phyloP scores from a whole-genome alignment of 1,284 basidiomycete species.

The Gymnopus androsaceus region DNA sequence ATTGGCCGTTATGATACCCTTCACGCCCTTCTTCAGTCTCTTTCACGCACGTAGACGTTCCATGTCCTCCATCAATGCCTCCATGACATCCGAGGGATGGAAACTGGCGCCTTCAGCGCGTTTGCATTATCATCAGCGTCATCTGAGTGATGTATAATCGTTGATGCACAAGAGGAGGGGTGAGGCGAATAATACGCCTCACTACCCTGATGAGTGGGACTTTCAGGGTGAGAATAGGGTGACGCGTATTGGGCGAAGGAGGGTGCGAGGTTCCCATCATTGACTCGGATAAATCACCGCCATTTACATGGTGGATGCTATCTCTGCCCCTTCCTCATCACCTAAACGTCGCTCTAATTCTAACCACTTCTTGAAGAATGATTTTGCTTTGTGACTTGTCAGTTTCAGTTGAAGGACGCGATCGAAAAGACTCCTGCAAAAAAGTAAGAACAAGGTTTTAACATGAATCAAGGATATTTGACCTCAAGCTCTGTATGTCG shows the following conservation, averaged over 20 bases:
- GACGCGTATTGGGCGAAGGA: conserved; percentile 75
- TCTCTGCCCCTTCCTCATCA: conserved; percentile 79
- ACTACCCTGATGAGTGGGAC: conserved; percentile 21
- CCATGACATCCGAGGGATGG: conserved; percentile 76
- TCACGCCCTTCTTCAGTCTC: conserved; percentile 41
- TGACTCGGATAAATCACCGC: conserved; percentile 32
- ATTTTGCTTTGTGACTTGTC: conserved; percentile 93
- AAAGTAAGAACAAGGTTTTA: neutral
- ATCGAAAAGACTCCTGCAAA: conserved; percentile 76
- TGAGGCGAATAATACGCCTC: conserved; percentile 29
- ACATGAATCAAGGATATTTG: conserved; percentile 24
- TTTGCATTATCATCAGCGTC: no score
- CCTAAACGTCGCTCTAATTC: conserved; percentile 86
- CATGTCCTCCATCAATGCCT: conserved; percentile 88
- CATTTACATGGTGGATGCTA: conserved; percentile 35
- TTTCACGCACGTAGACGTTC: conserved; percentile 77
- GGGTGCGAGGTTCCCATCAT: conserved; percentile 59
- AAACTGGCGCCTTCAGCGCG: no score
- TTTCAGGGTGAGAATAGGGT: conserved; percentile 62
- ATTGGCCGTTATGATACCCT: conserved; percentile 32
- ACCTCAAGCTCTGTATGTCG: conserved; percentile 79
- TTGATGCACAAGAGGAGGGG: conserved; percentile 18
- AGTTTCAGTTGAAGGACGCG: conserved; percentile 83
- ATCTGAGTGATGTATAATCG: no score
- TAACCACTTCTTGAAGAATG: conserved; percentile 98